Evolutionary conservation across 2,329 filamentous ascomycete genomes (phyloP).

Genomic region (Huntiella decipiens): DNA sequence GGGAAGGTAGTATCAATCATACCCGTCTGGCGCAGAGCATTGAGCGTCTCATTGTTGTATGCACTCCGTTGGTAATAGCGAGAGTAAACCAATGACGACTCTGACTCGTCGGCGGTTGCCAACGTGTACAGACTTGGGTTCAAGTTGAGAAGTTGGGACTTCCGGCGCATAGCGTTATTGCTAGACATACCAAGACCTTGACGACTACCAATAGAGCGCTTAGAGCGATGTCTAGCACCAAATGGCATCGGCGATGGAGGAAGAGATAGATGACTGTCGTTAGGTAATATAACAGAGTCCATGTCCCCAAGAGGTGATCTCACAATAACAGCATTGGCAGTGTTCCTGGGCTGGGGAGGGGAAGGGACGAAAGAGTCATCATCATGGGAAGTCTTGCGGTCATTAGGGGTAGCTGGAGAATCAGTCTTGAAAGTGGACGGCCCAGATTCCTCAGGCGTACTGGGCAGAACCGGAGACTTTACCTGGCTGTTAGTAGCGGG

Average conservation of each 20-base stretch:
- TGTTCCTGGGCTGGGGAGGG: constrained; percentile 14
- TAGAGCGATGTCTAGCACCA: constrained; percentile 2
- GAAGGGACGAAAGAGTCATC: constrained; percentile 7
- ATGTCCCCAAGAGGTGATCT: constrained; percentile 1
- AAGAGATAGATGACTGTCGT: neutral
- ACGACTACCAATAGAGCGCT: constrained; percentile 5
- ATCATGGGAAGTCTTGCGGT: neutral
- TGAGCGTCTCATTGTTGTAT: constrained; percentile 30
- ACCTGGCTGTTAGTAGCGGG: neutral
- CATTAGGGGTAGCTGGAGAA: too few species aligned
- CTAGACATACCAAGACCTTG: constrained; percentile 1
- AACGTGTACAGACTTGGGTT: constrained; percentile 42
- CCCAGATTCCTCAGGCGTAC: neutral
- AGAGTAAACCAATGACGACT: constrained; percentile 32
- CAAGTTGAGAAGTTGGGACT: constrained; percentile 14
- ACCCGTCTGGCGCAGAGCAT: constrained; percentile 31
- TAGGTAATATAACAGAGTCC: constrained; percentile 13
- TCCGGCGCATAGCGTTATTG: constrained; percentile 1
- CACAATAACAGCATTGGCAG: constrained; percentile 7
- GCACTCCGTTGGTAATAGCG: constrained; percentile 29
- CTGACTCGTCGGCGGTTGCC: constrained; percentile 31
- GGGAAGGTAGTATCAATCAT: constrained; percentile 41
- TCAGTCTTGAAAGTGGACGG: neutral
- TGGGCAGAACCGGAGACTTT: neutral
- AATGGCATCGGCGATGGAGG: constrained; percentile 7